Evolutionary conservation across 1,139 yeast species (phyloP).

Genomic region (Lodderomyces parapsilosis): DNA sequence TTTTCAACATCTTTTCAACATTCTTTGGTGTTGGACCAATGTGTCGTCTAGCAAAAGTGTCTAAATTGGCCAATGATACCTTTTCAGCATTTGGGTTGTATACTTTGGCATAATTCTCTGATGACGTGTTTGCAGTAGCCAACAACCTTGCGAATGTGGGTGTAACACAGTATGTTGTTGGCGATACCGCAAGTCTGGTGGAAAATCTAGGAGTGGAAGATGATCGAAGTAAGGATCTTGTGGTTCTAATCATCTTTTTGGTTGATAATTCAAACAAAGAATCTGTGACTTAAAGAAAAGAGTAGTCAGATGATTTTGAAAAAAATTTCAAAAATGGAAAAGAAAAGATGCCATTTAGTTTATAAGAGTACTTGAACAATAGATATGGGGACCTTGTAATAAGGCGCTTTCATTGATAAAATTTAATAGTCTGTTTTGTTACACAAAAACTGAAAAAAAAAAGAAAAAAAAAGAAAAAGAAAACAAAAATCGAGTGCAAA

Average conservation of each 20-base stretch:
- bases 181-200: slow-evolving; percentile 2
- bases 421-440: no score
- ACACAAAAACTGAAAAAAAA: background rate
- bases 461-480: background rate
- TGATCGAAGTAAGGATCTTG: slow-evolving; percentile 4
- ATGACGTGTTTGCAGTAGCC: slow-evolving; percentile 48
- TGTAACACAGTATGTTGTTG: background rate
- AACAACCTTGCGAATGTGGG: slow-evolving; percentile 14
- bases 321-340: background rate
- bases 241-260: slow-evolving; percentile 5
- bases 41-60: slow-evolving; percentile 88
- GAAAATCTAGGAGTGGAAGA: slow-evolving; percentile 1
- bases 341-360: background rate
- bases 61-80: slow-evolving; percentile 47
- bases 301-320: background rate
- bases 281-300: background rate
- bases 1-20: slow-evolving; percentile 60
- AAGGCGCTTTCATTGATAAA: no score
- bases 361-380: no score
- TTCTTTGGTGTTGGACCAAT: slow-evolving; percentile 76
- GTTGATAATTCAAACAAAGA: background rate
- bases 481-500: background rate
- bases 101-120: slow-evolving; percentile 40
- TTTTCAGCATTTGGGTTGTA: slow-evolving; percentile 33
- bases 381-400: no score